These are phyloP conservation scores for Aureobasidium musti DNA, from an alignment of 2,329 filamentous ascomycete species.

Conservation along the genomic window DNA sequence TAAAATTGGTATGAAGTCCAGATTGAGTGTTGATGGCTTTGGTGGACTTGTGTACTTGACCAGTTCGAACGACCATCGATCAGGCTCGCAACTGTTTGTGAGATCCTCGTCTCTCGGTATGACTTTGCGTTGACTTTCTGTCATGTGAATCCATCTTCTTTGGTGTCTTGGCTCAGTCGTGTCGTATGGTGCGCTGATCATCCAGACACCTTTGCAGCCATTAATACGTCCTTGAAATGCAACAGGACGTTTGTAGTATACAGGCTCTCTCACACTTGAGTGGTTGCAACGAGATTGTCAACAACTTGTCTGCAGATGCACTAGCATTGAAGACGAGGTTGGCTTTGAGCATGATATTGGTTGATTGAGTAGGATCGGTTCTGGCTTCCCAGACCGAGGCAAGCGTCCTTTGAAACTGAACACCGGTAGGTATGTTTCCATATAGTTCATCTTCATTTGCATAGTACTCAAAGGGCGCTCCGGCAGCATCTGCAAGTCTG, in stretches of 20 bases:
- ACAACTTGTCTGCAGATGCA: conserved; percentile 29
- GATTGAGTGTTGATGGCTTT: conserved; percentile 60
- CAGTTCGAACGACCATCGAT: conserved; percentile 67
- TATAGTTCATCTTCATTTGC: neutral
- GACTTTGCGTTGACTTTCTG: conserved; percentile 70
- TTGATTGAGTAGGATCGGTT: neutral
- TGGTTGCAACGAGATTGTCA: conserved; percentile 34
- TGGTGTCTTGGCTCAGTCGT: conserved; percentile 46
- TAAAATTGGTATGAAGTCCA: conserved; percentile 69
- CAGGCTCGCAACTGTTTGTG: conserved; percentile 47
- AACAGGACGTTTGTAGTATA: conserved; percentile 52
- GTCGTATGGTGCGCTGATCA: conserved; percentile 57
- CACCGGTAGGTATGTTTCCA: neutral
- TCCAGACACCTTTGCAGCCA: conserved; percentile 75
- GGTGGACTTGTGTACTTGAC: conserved; percentile 52
- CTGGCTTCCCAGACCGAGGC: conserved; percentile 1
- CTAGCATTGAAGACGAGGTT: conserved; percentile 10
- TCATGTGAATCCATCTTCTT: conserved; percentile 64
- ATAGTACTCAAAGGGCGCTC: neutral
- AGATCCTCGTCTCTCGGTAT: conserved; percentile 49
- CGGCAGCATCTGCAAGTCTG: neutral
- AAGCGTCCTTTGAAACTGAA: conserved; percentile 2
- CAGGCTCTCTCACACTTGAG: conserved; percentile 32
- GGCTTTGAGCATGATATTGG: conserved; percentile 24
- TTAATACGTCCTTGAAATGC: conserved; percentile 71